phyloP scores from a whole-genome alignment of 2,329 filamentous ascomycete species.

The Monosporascus sp. region DNA sequence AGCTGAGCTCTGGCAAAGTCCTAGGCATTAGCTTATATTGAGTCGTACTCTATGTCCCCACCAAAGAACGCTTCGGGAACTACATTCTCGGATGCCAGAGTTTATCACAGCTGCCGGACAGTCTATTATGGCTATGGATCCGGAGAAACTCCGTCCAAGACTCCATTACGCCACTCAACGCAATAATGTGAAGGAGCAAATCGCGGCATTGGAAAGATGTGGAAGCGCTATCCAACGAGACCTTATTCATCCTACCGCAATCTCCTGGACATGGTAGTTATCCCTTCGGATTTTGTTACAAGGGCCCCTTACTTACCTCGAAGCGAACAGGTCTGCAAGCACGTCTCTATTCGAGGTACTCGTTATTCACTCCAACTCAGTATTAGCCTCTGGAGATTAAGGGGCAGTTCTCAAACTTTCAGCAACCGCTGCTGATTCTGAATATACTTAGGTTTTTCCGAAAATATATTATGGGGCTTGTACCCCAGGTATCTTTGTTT shows the following conservation, averaged over 20 bases:
- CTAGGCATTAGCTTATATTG: not conserved
- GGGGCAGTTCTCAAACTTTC: too few relatives aligned
- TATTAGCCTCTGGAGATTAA: conserved; percentile 1
- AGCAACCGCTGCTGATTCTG: too few relatives aligned
- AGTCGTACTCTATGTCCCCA: not conserved
- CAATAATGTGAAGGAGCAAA: not conserved
- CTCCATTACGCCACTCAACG: too few relatives aligned
- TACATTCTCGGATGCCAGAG: not conserved
- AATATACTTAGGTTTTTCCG: too few relatives aligned
- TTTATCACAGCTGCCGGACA: not conserved
- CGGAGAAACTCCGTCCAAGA: too few relatives aligned
- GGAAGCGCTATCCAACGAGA: not conserved
- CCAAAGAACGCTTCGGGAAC: not conserved
- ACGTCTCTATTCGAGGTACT: not conserved
- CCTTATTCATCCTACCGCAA: not conserved
- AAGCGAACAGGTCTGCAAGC: not conserved
- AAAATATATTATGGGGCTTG: too few relatives aligned
- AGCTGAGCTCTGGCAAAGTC: not conserved
- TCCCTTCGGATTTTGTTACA: not conserved
- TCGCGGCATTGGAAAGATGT: not conserved
- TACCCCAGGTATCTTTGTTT: too few relatives aligned
- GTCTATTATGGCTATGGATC: too few relatives aligned
- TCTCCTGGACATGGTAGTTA: not conserved
- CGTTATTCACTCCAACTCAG: not conserved
- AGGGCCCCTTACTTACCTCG: not conserved